Evolutionary conservation across 345 rosid species (phyloP).

Genomic region (Salix dunnii): DNA sequence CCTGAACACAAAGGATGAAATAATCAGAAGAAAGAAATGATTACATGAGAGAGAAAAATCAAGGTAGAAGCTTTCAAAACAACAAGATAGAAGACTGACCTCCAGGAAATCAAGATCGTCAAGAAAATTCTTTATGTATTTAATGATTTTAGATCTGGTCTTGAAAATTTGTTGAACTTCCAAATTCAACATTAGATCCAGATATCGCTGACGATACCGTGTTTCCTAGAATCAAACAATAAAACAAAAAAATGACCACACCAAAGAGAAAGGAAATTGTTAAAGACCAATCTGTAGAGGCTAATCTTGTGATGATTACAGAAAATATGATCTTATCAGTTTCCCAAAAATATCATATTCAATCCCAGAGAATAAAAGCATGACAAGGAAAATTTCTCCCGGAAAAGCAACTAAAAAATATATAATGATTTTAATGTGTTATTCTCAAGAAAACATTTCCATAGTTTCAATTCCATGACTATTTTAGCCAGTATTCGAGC

Average conservation of each 20-base stretch:
- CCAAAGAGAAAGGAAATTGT: background rate
- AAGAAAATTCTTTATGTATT: conserved; percentile 64
- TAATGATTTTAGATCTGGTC: conserved; percentile 61
- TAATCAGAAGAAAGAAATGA: background rate
- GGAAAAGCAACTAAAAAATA: background rate
- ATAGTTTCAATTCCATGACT: background rate
- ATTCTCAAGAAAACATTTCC: background rate
- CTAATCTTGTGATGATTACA: background rate
- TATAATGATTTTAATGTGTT: background rate
- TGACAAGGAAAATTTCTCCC: too few relatives aligned
- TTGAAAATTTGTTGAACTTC: conserved; percentile 75
- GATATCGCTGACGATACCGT: conserved; percentile 83
- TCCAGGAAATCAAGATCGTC: conserved; percentile 68
- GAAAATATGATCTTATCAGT: background rate
- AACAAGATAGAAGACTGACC: conserved; percentile 37
- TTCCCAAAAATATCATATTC: background rate
- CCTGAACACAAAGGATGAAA: conserved; percentile 38
- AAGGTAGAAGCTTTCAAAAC: background rate
- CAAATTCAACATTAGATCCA: conserved; percentile 77
- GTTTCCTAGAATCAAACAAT: conserved; percentile 54
- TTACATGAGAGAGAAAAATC: background rate
- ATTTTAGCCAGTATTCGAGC: background rate
- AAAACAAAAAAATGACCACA: background rate
- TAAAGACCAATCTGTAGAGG: background rate
- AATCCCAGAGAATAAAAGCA: background rate